Evolutionary conservation across 257 asterid genomes (phyloP).

Genomic region (Galeopsis tetrahit): DNA sequence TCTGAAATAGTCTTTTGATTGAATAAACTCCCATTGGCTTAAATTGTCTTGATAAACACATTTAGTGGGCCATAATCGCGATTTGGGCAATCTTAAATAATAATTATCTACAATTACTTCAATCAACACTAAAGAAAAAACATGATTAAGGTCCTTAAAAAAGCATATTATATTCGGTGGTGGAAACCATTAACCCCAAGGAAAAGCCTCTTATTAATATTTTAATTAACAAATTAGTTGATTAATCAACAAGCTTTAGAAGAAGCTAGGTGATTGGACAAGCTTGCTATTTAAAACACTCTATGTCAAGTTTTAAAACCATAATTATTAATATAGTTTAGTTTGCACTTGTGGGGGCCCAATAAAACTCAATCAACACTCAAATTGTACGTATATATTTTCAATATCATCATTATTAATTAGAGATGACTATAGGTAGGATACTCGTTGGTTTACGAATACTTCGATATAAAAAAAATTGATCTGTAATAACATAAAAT

Average conservation of each 20-base stretch:
- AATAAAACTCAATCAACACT: neutral
- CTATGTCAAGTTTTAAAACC: conserved; percentile 23
- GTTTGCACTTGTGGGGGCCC: conserved; percentile 35
- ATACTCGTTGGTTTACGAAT: no score
- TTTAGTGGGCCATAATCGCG: conserved; percentile 56
- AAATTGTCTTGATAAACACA: conserved; percentile 58
- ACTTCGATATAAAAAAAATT: no score
- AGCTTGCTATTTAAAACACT: conserved; percentile 28
- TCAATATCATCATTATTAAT: no score
- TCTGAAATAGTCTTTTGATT: conserved; percentile 49
- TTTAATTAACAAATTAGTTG: conserved; percentile 51
- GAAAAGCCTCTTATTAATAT: conserved; percentile 35
- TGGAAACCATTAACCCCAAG: conserved; percentile 66
- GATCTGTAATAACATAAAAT: no score
- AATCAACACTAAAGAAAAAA: conserved; percentile 66
- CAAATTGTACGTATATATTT: no score
- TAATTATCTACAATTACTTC: conserved; percentile 64
- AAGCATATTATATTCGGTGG: conserved; percentile 49
- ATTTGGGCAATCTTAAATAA: conserved; percentile 77
- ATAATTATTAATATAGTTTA: neutral
- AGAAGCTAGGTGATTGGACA: conserved; percentile 46
- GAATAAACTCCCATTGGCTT: conserved; percentile 50
- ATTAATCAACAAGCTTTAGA: conserved; percentile 45
- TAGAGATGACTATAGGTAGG: no score
- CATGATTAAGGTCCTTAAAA: conserved; percentile 58